Evolutionary conservation across 768 basidiomycete genomes (phyloP), one percentile per base, ranked within the genome.

Genomic region (Tricholoma hemisulphureum): DNA sequence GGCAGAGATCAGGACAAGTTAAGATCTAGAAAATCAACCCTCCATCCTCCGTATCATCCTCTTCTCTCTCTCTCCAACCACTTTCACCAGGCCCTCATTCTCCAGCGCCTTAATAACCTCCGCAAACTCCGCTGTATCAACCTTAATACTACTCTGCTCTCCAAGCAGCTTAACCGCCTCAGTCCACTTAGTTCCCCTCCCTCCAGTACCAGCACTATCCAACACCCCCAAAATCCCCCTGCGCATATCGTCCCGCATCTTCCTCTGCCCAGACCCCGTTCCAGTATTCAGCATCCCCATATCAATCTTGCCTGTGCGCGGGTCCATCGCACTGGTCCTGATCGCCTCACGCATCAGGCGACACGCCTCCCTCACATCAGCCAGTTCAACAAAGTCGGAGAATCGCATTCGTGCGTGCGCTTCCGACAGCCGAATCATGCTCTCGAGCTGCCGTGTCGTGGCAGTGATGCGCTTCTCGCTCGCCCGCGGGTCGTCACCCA

Each of bases 261-360:
- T 88, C 63, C 94, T 79, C 74, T 95, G 91, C 23, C 94, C 90
- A 52, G 85, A 80, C 2, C 92, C 93, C 3, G 94, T 93, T 2
- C 97, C 97, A 2, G 94, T 95, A 69, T 94, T 95, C 64, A 99
- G 81, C 68, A 99, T 71, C 54, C 95, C 92, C 85, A 98, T 91
- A 71, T 98, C 95, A 68, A 98, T 96, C 81, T 95, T 94, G 53
- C 96, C 96, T 11, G 95, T 98, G 21, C 91, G 81, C 9, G 96
- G 96, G 72, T 98, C 95, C 80, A 96, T 95, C 37, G 94, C 94
- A 60, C 87, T 88, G 60, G 95, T 94, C 65, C 93, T 85, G 73
- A 99, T 91, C 4, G 96, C 97, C 70, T 96, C 93, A 46, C 93
- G 86, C 88, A 99, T 98, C 64, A 99, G 82, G n/a, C 97, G 81